Base-by-base conservation (phyloP, 768 basidiomycete species). In the Cyclocybe cylindracea region DNA sequence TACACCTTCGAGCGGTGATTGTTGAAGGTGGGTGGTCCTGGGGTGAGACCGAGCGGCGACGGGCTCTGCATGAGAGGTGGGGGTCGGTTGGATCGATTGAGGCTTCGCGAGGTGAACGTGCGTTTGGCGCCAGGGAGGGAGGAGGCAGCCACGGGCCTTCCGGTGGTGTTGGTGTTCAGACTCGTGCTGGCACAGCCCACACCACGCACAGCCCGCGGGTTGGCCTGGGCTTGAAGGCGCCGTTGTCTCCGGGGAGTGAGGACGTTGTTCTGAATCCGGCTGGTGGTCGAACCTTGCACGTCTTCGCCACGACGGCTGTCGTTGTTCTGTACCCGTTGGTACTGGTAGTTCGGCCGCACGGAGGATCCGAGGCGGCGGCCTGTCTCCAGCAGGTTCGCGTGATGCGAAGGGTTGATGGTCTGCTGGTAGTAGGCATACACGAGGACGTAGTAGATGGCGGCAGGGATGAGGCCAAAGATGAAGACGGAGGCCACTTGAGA, bases 381-480 rank as follows among this genome's bases (percentile, higher is more conserved):
- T 24, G 24, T 46, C 40, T 48, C 46, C 9, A 62, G 16, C 7
- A 75, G 60, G 48, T 64, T 63, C 33, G 71, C 76, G n/a, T 66
- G 48, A 61, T 76, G 76, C 3, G 58, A 53, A 2, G 69, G 68
- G 57, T 75, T 69, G 19, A 59, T 70, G 16, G 68, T 68, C 53
- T 76, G 76, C 19, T 69, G 66, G 56, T 74, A 72, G 63, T 76
- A 74, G 33, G 63, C 68, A 57, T 71, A 70, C 10, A 69, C 72
- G 51, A 76, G 48, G 54, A 70, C 37, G 60, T 70, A 71, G 59
- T 65, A 68, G 40, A 67, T 46, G 29, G 69, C 56, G 11, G 72
- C 63, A 2, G 75, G 75, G 14, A 75, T 56, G 56, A 75, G 55
- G 39, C 65, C 67, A 64, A 74, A 77, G 16, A 73, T 40, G 53